Evolutionary conservation across 768 basidiomycete species (phyloP), one percentile per base, ranked within the genome.

Genomic region (Daedaleopsis sinensis): DNA sequence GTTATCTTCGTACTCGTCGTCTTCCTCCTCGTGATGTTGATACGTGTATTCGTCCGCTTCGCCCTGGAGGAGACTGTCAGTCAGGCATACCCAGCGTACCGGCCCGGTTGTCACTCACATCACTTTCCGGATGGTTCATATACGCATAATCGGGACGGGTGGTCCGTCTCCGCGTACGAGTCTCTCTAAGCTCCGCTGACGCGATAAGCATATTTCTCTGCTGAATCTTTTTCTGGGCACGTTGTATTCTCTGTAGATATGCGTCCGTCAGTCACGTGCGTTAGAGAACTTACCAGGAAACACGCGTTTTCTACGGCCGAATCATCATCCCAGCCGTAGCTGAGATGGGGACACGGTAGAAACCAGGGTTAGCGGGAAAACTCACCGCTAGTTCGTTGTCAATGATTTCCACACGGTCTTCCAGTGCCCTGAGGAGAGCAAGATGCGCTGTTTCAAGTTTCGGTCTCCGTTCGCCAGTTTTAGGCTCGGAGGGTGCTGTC

Each of bases 71-170:
- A 27, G 1, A 5, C 5, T 27, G 15, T 32, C 27, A 16, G 42
- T 59, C 44, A 54, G 55, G 5, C 13, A 4, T 21, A 23, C n/a
- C 21, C 56, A 21, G 27, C 58, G 61, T 48, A 19, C 24, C 36
- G 57, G 66, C 61, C 54, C 54, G 47, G 58, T 43, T 21, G 11
- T 58, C 55, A 77, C 84, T 77, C 79, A 79, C 89, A 74, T 89
- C 91, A 66, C 86, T 88, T 59, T 83, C 85, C 65, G 79, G 76
- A 59, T 81, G 80, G 67, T 88, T 83, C 68, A 82, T 80, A 73
- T 93, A 92, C 54, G 90, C 90, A 74, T 94, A 94, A 78, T 93
- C 89, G 50, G 90, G 89, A 64, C 84, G 86, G 46, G 83, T 82
- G 3, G 88, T 86, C 74, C 84, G 83, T 55, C 89, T 81, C 61